Conservation (phyloP, 164 flowering plant genomes). For the Piper betle region DNA sequence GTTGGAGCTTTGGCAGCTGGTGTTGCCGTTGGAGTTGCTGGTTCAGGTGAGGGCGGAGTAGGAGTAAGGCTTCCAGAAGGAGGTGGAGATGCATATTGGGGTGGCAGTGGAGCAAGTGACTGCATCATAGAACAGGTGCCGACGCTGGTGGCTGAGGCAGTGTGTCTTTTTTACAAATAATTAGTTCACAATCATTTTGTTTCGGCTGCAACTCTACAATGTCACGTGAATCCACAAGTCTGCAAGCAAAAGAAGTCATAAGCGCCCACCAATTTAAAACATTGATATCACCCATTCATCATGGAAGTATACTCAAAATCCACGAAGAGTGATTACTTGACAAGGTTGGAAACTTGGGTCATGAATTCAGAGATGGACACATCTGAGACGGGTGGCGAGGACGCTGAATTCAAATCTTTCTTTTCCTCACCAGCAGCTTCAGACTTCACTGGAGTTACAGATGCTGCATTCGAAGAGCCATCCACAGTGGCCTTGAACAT, state of each 20-base stretch:
- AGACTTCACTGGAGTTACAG: constrained; percentile 14
- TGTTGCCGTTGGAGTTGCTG: constrained; percentile 27
- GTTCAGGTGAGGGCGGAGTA: constrained; percentile 10
- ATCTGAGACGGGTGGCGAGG: constrained; percentile 29
- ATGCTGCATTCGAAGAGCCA: constrained; percentile 33
- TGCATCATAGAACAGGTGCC: constrained; percentile 29
- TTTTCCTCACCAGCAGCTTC: no score
- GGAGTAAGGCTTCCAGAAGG: constrained; percentile 13
- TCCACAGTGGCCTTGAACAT: constrained; percentile 40
- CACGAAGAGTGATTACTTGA: constrained; percentile 23
- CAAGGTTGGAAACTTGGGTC: constrained; percentile 51
- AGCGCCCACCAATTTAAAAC: constrained; percentile 1
- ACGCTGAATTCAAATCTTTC: constrained; percentile 21
- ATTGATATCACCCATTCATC: not conserved
- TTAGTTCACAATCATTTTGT: constrained; percentile 60
- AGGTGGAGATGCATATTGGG: constrained; percentile 12
- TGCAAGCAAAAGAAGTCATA: constrained; percentile 14
- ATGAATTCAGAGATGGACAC: constrained; percentile 47
- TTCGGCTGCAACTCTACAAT: constrained; percentile 74
- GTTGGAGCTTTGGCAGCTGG: constrained; percentile 29
- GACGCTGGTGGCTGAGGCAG: constrained; percentile 43
- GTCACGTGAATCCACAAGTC: constrained; percentile 86
- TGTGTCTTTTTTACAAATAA: constrained; percentile 76
- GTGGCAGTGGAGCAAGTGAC: constrained; percentile 17
- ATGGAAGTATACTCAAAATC: constrained; percentile 1